Percentiles rank a stretch among this genome's conserved stretches.
Evolutionary conservation across 1,139 yeast genomes (phyloP).

Genomic region (Blastobotrys persicus): DNA sequence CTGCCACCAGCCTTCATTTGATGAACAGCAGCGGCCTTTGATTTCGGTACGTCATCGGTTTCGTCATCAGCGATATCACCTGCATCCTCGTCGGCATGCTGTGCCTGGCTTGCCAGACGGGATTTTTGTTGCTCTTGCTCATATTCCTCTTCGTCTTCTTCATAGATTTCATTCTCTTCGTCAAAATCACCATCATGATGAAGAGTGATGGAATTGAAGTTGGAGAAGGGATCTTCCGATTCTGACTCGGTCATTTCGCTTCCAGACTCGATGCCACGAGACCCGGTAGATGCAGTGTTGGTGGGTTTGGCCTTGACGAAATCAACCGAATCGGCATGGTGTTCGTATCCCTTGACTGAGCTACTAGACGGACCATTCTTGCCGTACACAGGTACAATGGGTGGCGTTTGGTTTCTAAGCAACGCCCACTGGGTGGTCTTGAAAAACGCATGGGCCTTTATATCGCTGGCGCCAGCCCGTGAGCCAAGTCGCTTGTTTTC

Average conservation of each 20-base stretch:
- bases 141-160: conserved; percentile 16
- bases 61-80: conserved; percentile 15
- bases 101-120: background rate
- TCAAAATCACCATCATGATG: conserved; percentile 53
- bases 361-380: conserved; percentile 39
- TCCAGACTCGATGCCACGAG: conserved; percentile 9
- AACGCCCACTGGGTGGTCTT: conserved; percentile 94
- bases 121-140: conserved; percentile 7
- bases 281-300: conserved; percentile 2
- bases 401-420: conserved; percentile 87
- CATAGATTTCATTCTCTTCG: conserved; percentile 20
- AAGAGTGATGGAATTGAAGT: conserved; percentile 84
- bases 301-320: conserved; percentile 13
- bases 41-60: conserved; percentile 41
- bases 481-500: conserved; percentile 87
- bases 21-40: conserved; percentile 38
- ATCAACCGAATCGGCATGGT: conserved; percentile 12
- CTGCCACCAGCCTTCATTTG: background rate
- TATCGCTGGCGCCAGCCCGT: conserved; percentile 89
- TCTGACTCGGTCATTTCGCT: conserved; percentile 21
- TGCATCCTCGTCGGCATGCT: conserved; percentile 7
- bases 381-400: conserved; percentile 84
- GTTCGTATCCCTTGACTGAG: conserved; percentile 8
- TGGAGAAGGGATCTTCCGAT: conserved; percentile 70
- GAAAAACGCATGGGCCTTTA: conserved; percentile 86